Evolutionary conservation across 495 filamentous ascomycete species (phyloP).

Genomic region (Annulohypoxylon nitens): DNA sequence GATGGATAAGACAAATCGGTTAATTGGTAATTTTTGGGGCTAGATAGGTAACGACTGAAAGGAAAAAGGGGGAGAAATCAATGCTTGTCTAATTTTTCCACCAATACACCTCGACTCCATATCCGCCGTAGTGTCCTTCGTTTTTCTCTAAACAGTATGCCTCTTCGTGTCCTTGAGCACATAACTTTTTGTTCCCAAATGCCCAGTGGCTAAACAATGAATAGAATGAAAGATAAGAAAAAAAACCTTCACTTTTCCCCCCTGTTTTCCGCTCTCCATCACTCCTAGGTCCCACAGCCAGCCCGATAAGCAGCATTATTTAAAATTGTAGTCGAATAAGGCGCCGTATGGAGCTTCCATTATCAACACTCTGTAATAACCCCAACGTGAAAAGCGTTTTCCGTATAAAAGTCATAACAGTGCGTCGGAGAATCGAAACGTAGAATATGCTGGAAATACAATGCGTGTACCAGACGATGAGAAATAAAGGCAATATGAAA

Average conservation of each 20-base stretch:
- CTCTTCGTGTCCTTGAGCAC: constrained; percentile 19
- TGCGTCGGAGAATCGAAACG: constrained; percentile 13
- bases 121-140: constrained; percentile 34
- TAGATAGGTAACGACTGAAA: not conserved
- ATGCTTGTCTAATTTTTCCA: constrained; percentile 36
- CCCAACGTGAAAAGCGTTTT: constrained; percentile 14
- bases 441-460: constrained; percentile 20
- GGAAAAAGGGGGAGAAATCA: constrained; percentile 22
- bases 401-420: constrained; percentile 15
- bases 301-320: constrained; percentile 14
- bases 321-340: constrained; percentile 32
- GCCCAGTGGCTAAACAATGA: constrained; percentile 19
- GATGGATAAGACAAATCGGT: constrained; percentile 15
- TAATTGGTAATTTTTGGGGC: constrained; percentile 1
- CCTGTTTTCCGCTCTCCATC: constrained; percentile 3
- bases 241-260: constrained; percentile 12
- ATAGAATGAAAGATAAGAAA: constrained; percentile 24
- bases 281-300: not conserved
- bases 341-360: constrained; percentile 22
- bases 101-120: constrained; percentile 42
- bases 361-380: constrained; percentile 8
- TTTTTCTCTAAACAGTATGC: constrained; percentile 37
- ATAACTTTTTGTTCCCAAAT: constrained; percentile 33
- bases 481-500: constrained; percentile 17
- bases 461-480: constrained; percentile 13